Evolutionary conservation across 192 early-diverging fungal species (phyloP).

Genomic region (Rhizophagus sp.): DNA sequence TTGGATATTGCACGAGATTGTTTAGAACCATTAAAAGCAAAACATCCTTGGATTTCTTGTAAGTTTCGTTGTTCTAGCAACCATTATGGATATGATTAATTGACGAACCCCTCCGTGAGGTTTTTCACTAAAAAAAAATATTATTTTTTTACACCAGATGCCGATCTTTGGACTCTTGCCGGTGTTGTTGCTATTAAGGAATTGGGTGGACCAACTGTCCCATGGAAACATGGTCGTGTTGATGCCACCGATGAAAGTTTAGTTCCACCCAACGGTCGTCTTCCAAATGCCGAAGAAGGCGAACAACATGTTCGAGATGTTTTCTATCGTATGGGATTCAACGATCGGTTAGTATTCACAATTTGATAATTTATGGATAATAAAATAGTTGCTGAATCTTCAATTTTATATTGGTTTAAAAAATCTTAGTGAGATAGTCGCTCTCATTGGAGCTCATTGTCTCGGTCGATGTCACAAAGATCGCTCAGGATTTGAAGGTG

Average conservation of each 20-base stretch:
- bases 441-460: slow-evolving; percentile 66
- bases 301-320: slow-evolving; percentile 58
- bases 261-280: slow-evolving; percentile 65
- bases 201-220: slow-evolving; percentile 69
- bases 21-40: slow-evolving; percentile 66
- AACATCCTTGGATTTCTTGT: slow-evolving; percentile 59
- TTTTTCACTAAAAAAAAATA: not conserved
- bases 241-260: slow-evolving; percentile 52
- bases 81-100: too few relatives aligned
- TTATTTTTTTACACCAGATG: slow-evolving; percentile 39
- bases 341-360: slow-evolving; percentile 33
- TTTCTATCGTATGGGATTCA: slow-evolving; percentile 73
- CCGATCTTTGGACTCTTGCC: slow-evolving; percentile 77
- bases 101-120: too few relatives aligned
- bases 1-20: slow-evolving; percentile 44
- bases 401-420: not conserved
- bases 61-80: not conserved
- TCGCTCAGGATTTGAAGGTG: slow-evolving; percentile 61
- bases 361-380: not conserved
- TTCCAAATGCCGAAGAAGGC: slow-evolving; percentile 65
- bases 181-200: slow-evolving; percentile 67
- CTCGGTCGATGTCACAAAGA: slow-evolving; percentile 66
- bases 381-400: not conserved
- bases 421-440: slow-evolving; percentile 62
- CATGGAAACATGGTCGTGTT: slow-evolving; percentile 61